Evolutionary conservation across 106 monocot genomes (phyloP).

Genomic region (Gastrodia elata): DNA sequence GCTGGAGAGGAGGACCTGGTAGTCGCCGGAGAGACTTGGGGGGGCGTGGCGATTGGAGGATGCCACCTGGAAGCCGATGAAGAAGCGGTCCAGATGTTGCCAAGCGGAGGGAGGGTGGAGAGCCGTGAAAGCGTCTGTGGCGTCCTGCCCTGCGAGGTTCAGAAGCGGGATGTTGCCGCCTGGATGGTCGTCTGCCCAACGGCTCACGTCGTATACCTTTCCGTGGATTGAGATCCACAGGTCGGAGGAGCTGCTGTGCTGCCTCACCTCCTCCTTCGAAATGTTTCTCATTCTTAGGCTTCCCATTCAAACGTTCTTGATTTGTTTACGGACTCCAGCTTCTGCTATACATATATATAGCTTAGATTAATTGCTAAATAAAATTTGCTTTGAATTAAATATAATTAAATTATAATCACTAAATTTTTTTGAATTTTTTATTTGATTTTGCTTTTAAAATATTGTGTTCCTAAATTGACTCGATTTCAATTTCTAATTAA

Average conservation of each 20-base stretch:
- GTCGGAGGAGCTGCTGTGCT: conserved; percentile 28
- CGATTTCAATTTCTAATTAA: too few species aligned
- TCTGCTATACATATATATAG: too few species aligned
- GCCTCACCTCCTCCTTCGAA: too few species aligned
- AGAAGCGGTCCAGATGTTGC: conserved; percentile 29
- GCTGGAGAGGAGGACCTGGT: conserved; percentile 29
- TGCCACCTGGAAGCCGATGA: conserved; percentile 12
- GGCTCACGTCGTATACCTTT: conserved; percentile 48
- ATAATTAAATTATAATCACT: too few species aligned
- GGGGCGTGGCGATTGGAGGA: conserved; percentile 29
- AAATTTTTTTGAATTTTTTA: too few species aligned
- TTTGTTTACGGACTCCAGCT: too few species aligned
- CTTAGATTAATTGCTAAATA: too few species aligned
- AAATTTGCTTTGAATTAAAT: too few species aligned
- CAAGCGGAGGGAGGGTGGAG: conserved; percentile 40
- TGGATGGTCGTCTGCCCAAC: conserved; percentile 27
- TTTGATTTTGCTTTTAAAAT: too few species aligned
- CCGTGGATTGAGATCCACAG: conserved; percentile 49
- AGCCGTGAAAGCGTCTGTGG: conserved; percentile 47
- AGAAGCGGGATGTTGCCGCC: conserved; percentile 39
- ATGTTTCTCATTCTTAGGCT: too few species aligned
- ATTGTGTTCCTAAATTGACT: too few species aligned
- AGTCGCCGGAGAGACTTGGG: conserved; percentile 32
- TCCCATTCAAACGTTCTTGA: too few species aligned
- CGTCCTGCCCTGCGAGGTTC: conserved; percentile 43